A percentile compares a stretch with the other conserved stretches of the same genome.
Conservation (phyloP, 768 basidiomycete genomes). For the Lactifluus volemus region DNA sequence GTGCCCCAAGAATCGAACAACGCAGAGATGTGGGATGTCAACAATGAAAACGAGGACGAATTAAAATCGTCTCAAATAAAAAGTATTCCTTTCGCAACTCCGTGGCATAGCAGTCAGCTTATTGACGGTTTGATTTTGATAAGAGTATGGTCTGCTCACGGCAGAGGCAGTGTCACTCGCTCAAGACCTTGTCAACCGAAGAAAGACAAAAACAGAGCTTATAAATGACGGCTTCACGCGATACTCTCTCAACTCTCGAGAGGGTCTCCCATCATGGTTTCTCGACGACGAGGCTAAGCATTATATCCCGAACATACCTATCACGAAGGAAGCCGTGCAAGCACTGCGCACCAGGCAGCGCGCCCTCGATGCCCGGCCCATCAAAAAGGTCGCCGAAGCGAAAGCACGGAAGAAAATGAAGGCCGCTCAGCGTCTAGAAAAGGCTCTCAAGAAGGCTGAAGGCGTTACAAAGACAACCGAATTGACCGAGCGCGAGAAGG, state of each 20-base stretch:
- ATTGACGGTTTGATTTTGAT: conserved; percentile 8
- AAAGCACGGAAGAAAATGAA: conserved; percentile 95
- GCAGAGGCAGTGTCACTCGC: conserved; percentile 89
- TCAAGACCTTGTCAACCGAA: conserved; percentile 81
- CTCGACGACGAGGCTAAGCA: conserved; percentile 90
- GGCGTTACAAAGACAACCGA: conserved; percentile 83
- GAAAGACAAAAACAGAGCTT: conserved; percentile 80
- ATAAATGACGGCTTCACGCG: conserved; percentile 95
- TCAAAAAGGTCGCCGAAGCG: conserved; percentile 98
- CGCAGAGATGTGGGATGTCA: conserved; percentile 71
- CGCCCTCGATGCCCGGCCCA: conserved; percentile 90
- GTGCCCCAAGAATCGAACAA: conserved; percentile 53
- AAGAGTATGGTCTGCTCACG: conserved; percentile 77
- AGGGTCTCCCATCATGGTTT: conserved; percentile 92
- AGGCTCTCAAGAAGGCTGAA: conserved; percentile 93
- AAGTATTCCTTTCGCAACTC: conserved; percentile 37
- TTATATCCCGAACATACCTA: conserved; percentile 92
- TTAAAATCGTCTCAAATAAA: conserved; percentile 53
- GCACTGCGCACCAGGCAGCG: conserved; percentile 84
- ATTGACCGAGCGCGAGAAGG: conserved; percentile 92
- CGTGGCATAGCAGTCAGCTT: neutral
- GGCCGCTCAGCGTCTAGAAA: conserved; percentile 76
- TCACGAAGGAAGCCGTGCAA: conserved; percentile 90
- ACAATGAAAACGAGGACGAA: conserved; percentile 67
- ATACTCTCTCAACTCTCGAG: conserved; percentile 85